Base-by-base conservation (phyloP, 345 rosid species). In the Populus deltoides region DNA sequence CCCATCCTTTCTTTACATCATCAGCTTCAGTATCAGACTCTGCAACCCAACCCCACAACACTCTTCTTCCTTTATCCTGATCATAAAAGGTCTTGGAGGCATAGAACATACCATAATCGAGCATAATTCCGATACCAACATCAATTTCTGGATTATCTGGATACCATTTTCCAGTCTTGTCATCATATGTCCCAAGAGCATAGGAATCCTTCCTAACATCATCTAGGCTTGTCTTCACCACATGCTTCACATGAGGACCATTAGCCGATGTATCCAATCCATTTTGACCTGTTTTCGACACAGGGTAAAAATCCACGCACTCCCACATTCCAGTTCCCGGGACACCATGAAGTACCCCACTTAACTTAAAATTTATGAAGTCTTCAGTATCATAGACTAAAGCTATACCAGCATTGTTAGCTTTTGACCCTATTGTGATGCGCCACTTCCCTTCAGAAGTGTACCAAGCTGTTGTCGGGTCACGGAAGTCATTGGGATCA, bases 321-420 rank as follows among this genome's bases (percentile, higher is more conserved):
- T 91, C 98, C 98, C 98, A 94, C 98, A 94, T 94, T 17, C 98
- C 98, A 1, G 98, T 94, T 16, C 81, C 85, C 0, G 87, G 83
- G 20, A 92, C 98, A 36, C 81, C 92, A 70, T 92, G 97, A 71
- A 94, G 85, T 7, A 78, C 8, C 16, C 75, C 81, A 20, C 73
- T 55, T 68, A 75, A 59, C 59, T 86, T 77, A 62, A 83, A 94
- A 13, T 73, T 85, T 69, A 80, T 88, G 75, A 94, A 94, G 73
- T 94, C 94, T n/a, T 67, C 84, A 2, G 98, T 94, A 68, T 94
- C 97, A 20, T 92, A 94, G 31, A 94, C 75, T 0, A 94, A 78
- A 45, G 97, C 81, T 2, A 91, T 75, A 38, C 98, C 98, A 4
- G 91, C 92, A 33, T 78, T 86, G 20, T 87, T 88, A 72, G 90